Base-by-base conservation (phyloP, 768 basidiomycete genomes). In the Amanita pallidorosea region DNA sequence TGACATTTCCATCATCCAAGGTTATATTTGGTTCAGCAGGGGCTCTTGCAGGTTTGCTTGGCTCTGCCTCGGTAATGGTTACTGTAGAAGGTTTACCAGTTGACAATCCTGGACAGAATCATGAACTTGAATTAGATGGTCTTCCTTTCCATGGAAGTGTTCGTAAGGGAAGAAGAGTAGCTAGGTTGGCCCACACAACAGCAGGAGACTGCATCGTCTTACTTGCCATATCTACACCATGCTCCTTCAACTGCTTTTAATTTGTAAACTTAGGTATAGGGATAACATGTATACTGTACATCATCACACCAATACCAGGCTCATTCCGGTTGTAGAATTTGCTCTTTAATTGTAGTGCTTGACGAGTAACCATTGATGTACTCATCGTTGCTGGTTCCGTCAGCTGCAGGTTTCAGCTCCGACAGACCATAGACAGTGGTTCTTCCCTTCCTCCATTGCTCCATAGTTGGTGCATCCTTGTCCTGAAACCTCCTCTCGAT, bases 81-180 rank as follows among this genome's bases (percentile, higher is more conserved):
- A 63, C 71, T 31, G 73, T 89, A 2, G 65, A 75, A 22, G 87
- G 87, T 0, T 62, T 89, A 46, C 81, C 82, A 11, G 60, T 79
- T 33, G 63, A 69, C 37, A 67, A 65, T 11, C 35, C 38, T 12
- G 60, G 57, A 23, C 57, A 58, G 37, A 41, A 52, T 2, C 61
- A 70, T 58, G 78, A 76, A 57, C 73, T 89, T 61, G 73, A 79
- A 56, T 65, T 89, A 25, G 66, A 64, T 5, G 82, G 77, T 0
- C 64, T 89, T 2, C 87, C 87, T 3, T 78, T 89, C 55, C 70
- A 70, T 45, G 87, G 87, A 1, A 76, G 68, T 47, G 81, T 89
- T 4, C 70, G 69, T 37, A 70, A 3, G 79, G 82, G 49, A 85
- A 81, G 75, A 81, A 75, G 52, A 58, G 57, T 27, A 41, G 33